A percentile compares a stretch with the other conserved stretches of the same genome.
phyloP scores from a whole-genome alignment of 2,329 filamentous ascomycete genomes.

The Scedosporium apiospermum region DNA sequence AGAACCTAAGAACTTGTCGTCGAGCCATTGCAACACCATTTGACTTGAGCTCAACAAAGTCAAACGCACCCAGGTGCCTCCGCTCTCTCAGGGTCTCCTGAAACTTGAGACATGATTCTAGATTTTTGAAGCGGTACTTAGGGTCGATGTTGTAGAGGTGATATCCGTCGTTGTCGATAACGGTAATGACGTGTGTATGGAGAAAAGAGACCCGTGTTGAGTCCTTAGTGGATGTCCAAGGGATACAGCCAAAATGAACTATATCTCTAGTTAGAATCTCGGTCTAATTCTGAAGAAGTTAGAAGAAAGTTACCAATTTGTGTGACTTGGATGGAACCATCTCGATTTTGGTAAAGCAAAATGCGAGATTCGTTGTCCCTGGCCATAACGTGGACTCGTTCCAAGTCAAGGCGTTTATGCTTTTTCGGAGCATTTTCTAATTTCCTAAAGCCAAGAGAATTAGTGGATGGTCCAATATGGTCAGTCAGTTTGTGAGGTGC shows the following conservation, averaged over 20 bases:
- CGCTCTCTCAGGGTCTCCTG: slow-evolving; percentile 9
- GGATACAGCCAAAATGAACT: slow-evolving; percentile 7
- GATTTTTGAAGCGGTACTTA: slow-evolving; percentile 7
- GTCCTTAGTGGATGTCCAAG: slow-evolving; percentile 6
- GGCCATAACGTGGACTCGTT: not conserved
- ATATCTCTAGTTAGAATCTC: slow-evolving; percentile 4
- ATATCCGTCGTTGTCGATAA: slow-evolving; percentile 7
- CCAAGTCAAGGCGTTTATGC: not conserved
- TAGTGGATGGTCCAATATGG: not conserved
- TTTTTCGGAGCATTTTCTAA: not conserved
- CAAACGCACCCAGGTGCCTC: not conserved
- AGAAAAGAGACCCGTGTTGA: slow-evolving; percentile 6
- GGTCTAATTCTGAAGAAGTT: not conserved
- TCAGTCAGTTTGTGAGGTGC: not conserved
- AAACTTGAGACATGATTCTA: slow-evolving; percentile 8
- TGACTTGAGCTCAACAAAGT: not conserved
- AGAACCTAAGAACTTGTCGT: not conserved
- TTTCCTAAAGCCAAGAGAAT: not conserved
- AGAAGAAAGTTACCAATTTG: slow-evolving; percentile 4
- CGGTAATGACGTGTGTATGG: slow-evolving; percentile 6
- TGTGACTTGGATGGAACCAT: slow-evolving; percentile 4
- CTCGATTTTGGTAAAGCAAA: slow-evolving; percentile 4
- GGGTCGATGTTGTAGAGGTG: slow-evolving; percentile 7
- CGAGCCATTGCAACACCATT: not conserved
- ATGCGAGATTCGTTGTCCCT: slow-evolving; percentile 5